These are phyloP conservation scores for Sporothrix schenckii DNA, from an alignment of 2,329 filamentous ascomycete species.

Conservation along the genomic window DNA sequence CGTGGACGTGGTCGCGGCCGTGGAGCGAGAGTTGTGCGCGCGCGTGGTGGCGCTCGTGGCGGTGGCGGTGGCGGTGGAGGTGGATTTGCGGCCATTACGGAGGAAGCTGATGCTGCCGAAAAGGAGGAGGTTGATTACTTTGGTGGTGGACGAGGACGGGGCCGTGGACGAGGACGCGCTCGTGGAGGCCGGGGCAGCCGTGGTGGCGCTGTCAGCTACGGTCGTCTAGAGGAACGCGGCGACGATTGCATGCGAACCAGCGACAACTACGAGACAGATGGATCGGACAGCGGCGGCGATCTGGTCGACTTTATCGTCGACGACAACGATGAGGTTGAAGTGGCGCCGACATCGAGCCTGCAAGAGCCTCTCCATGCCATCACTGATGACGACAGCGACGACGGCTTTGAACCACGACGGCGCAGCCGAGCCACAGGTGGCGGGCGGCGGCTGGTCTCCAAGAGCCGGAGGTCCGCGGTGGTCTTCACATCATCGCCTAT, in stretches of 20 bases:
- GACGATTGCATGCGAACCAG: slow-evolving; percentile 57
- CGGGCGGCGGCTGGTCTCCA: background rate
- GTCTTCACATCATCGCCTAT: slow-evolving; percentile 34
- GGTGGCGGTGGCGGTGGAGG: background rate
- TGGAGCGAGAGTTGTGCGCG: background rate
- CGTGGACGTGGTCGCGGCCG: slow-evolving; percentile 17
- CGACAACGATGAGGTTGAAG: slow-evolving; percentile 46
- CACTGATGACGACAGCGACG: slow-evolving; percentile 15
- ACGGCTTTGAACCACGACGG: background rate
- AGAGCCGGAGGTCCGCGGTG: background rate
- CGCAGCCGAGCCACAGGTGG: background rate
- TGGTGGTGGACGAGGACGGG: slow-evolving; percentile 29
- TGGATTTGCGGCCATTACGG: background rate
- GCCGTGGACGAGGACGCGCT: slow-evolving; percentile 33
- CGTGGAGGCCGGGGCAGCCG: slow-evolving; percentile 28
- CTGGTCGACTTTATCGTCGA: slow-evolving; percentile 61
- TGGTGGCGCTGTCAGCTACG: slow-evolving; percentile 20
- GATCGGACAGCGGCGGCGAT: slow-evolving; percentile 54
- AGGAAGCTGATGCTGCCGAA: slow-evolving; percentile 32
- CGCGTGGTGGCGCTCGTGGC: background rate
- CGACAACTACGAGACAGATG: slow-evolving; percentile 51
- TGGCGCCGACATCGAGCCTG: slow-evolving; percentile 23
- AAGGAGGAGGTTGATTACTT: slow-evolving; percentile 31
- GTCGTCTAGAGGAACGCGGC: slow-evolving; percentile 49
- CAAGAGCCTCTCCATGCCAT: background rate